phyloP scores from a whole-genome alignment of 257 asterid species.

The Buddleja alternifolia region DNA sequence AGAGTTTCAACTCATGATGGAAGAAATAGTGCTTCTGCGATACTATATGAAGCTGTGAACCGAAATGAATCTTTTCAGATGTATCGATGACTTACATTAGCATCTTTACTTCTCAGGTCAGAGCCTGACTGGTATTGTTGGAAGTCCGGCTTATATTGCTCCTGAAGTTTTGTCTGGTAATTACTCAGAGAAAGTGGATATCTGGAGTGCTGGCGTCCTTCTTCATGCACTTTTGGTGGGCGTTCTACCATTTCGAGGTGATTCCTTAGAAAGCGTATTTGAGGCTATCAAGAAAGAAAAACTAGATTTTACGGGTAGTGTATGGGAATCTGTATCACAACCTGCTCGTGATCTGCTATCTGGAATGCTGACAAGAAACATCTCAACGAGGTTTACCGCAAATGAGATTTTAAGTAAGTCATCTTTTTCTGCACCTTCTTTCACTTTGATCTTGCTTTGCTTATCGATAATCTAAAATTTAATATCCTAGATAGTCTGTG shows the following conservation, averaged over 20 bases:
- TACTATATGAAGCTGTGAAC: not conserved
- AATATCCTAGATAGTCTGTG: not conserved
- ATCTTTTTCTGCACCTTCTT: slow-evolving; percentile 14
- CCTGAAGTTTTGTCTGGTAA: slow-evolving; percentile 63
- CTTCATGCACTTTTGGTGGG: slow-evolving; percentile 62
- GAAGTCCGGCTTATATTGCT: slow-evolving; percentile 69
- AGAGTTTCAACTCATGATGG: not conserved
- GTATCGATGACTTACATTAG: slow-evolving; percentile 9
- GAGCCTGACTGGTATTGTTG: slow-evolving; percentile 50
- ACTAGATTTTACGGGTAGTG: slow-evolving; percentile 43
- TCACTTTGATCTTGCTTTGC: slow-evolving; percentile 7
- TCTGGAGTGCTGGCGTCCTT: slow-evolving; percentile 64
- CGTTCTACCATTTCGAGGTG: slow-evolving; percentile 56
- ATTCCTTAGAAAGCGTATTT: slow-evolving; percentile 52
- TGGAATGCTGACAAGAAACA: slow-evolving; percentile 51
- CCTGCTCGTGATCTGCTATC: slow-evolving; percentile 56
- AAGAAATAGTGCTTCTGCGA: not conserved
- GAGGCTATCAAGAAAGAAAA: slow-evolving; percentile 55
- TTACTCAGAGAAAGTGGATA: slow-evolving; percentile 61
- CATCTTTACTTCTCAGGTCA: slow-evolving; percentile 44
- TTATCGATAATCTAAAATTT: slow-evolving; percentile 4
- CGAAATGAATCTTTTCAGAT: not conserved
- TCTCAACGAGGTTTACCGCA: slow-evolving; percentile 48
- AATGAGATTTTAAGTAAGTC: slow-evolving; percentile 57
- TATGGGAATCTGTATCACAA: slow-evolving; percentile 51